A percentile compares a stretch with the other conserved stretches of the same genome.
Conservation (phyloP, 1,284 basidiomycete genomes). For the Earliella scabrosa region DNA sequence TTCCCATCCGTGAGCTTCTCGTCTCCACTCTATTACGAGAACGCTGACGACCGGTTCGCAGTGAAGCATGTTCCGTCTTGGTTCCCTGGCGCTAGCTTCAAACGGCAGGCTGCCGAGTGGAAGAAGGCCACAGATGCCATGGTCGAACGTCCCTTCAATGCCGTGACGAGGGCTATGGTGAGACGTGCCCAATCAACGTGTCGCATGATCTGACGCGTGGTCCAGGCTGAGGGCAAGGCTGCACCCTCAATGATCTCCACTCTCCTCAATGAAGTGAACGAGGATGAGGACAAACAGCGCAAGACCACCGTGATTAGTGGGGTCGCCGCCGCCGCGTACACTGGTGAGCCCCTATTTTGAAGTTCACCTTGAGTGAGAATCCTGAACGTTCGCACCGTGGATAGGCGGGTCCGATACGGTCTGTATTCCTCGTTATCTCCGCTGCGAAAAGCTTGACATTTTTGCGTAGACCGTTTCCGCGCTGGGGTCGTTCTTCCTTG, state of each 20-base stretch:
- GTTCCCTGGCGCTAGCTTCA: constrained; percentile 52
- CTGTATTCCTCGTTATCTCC: not conserved
- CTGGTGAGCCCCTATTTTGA: constrained; percentile 17
- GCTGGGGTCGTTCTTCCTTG: constrained; percentile 39
- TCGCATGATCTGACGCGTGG: not conserved
- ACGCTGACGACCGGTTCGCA: constrained; percentile 12
- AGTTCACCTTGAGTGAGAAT: not conserved
- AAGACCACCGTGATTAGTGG: constrained; percentile 25
- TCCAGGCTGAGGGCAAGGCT: constrained; percentile 25
- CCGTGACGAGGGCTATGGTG: constrained; percentile 35
- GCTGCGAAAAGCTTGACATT: constrained; percentile 4
- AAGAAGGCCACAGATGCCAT: constrained; percentile 32
- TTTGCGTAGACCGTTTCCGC: constrained; percentile 27
- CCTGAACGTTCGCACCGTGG: not conserved
- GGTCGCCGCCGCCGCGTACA: constrained; percentile 29
- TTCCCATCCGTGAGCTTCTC: constrained; percentile 29
- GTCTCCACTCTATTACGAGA: not conserved
- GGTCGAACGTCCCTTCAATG: constrained; percentile 39
- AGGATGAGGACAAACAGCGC: constrained; percentile 19
- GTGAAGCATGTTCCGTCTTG: constrained; percentile 48
- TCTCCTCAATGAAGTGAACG: constrained; percentile 20
- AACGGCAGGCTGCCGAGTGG: constrained; percentile 49
- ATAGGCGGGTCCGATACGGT: constrained; percentile 31
- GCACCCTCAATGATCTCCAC: constrained; percentile 27
- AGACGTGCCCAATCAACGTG: no score